These are phyloP conservation scores for Pyrrhoderma noxium DNA, from an alignment of 1,284 basidiomycete genomes.

Conservation along the genomic window DNA sequence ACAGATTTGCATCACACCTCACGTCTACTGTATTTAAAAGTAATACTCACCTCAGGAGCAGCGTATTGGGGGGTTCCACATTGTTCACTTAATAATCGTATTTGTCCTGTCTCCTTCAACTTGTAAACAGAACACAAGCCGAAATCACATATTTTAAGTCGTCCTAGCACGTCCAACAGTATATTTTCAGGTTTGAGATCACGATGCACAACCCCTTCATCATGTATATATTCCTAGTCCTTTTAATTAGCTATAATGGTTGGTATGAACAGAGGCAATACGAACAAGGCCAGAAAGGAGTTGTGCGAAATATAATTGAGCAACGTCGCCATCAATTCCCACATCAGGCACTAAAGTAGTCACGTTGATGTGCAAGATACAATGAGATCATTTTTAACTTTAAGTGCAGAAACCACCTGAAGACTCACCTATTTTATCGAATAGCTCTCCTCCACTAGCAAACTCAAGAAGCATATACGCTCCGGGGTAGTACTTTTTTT, in stretches of 20 bases:
- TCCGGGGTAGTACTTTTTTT: constrained; percentile 59
- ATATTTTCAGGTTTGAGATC: constrained; percentile 97
- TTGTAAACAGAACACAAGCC: constrained; percentile 90
- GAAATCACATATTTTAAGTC: constrained; percentile 92
- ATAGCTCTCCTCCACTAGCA: constrained; percentile 90
- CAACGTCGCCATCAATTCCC: constrained; percentile 82
- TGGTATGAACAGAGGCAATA: constrained; percentile 13
- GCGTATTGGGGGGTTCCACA: constrained; percentile 96
- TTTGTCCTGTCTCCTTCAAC: constrained; percentile 79
- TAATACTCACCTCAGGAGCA: constrained; percentile 74
- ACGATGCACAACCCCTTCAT: constrained; percentile 88
- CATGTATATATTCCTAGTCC: constrained; percentile 75
- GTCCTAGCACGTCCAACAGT: constrained; percentile 71
- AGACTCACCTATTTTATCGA: constrained; percentile 89
- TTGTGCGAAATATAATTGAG: constrained; percentile 90
- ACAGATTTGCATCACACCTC: constrained; percentile 8
- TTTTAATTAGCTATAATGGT: constrained; percentile 11
- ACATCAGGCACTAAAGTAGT: constrained; percentile 68
- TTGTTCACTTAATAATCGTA: constrained; percentile 62
- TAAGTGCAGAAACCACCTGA: neutral
- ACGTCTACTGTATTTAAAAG: neutral
- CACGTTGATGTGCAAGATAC: neutral
- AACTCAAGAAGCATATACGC: constrained; percentile 92
- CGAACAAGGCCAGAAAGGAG: constrained; percentile 74
- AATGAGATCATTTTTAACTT: neutral